Evolutionary conservation across 805 yeast species (phyloP).

Genomic region (Candida hungchunana): DNA sequence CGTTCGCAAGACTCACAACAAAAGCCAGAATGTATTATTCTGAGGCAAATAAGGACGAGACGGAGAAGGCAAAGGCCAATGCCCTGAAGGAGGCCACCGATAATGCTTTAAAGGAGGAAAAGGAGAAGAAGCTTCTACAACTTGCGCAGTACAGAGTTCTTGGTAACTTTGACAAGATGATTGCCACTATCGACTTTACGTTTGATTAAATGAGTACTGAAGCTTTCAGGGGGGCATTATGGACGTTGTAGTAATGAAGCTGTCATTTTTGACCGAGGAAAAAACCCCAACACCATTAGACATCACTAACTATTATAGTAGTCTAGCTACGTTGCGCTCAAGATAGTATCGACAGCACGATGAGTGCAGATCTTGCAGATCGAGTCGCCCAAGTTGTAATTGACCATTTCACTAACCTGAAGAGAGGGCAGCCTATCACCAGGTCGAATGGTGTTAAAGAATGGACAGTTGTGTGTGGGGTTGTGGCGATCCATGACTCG

Average conservation of each 20-base stretch:
- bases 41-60: constrained; percentile 48
- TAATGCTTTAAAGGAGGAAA: constrained; percentile 38
- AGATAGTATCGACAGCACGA: neutral
- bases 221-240: too few relatives aligned
- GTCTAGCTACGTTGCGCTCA: too few relatives aligned
- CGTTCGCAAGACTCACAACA: constrained; percentile 86
- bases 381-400: constrained; percentile 7
- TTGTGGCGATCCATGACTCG: constrained; percentile 43
- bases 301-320: too few relatives aligned
- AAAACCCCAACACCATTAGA: too few relatives aligned
- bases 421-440: constrained; percentile 51
- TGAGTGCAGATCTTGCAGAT: too few relatives aligned
- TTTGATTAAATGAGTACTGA: too few relatives aligned
- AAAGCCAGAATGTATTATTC: constrained; percentile 78
- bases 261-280: too few relatives aligned
- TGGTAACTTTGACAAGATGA: constrained; percentile 53
- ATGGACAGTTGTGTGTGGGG: constrained; percentile 81
- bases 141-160: constrained; percentile 52
- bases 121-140: constrained; percentile 41
- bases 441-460: constrained; percentile 66
- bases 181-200: constrained; percentile 38
- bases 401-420: constrained; percentile 4
- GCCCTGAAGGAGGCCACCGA: constrained; percentile 43
- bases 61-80: constrained; percentile 53
- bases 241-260: too few relatives aligned